Base-by-base conservation (phyloP, 23 red algal genomes). In the Agarophyton chilense region DNA sequence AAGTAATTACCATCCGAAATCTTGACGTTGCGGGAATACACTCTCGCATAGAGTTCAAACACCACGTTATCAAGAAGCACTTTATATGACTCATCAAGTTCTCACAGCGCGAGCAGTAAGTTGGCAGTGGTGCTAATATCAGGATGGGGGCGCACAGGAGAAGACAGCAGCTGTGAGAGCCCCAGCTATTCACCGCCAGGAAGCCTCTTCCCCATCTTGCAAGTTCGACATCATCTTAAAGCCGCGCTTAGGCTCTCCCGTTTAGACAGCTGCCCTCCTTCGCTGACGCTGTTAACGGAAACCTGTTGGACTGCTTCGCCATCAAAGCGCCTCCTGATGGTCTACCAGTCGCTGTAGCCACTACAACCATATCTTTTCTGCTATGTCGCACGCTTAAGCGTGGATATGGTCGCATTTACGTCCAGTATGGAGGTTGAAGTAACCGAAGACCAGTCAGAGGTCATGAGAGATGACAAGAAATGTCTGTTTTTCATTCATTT, bases 401-500 rank as follows among this genome's bases (percentile, higher is more conserved):
- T 60, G 49, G 85, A 66, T 4, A 89, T 89, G 85, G 85, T 89
- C 31, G 85, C 73, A 42, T 60, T 33, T 21, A 78, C 85, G 14
- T 78, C 85, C 85, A 89, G 78, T 34, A 89, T 89, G 85, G 32
- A 50, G 25, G 51, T 55, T 13, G 63, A 67, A 67, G 41, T 78
- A 57, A 85, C 63, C 6, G 88, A 91, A 42, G 94, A 96, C 83
- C 79, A 91, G 44, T 88, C 90, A 10, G 81, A 53, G 28, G 58
- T 95, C 50, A 82, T 86, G 61, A 96, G 93, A 90, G 77, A 64
- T 57, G 97, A 99, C 90, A 89, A 80, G 55, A 53, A 58, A 40
- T 99, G 94, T 91, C 78, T 96, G 4, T 73, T 82, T 16, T 92
- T 71, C 77, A 91, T 95, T 79, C 93, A 89, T 38, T 75, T 99